These are phyloP conservation scores for Penicillium sp. DNA, from an alignment of 2,329 filamentous ascomycete species.

Conservation along the genomic window DNA sequence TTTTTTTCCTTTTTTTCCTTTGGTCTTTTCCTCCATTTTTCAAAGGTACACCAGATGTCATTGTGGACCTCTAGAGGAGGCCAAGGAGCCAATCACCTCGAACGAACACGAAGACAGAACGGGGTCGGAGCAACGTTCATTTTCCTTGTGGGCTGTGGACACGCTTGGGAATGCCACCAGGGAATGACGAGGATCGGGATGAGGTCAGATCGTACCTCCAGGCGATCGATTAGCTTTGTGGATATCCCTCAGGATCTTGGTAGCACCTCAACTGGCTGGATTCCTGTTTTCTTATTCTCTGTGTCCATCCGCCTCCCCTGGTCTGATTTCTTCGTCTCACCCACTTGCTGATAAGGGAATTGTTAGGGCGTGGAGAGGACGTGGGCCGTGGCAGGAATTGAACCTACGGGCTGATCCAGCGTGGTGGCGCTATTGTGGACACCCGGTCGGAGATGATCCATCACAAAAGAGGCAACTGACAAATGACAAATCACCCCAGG, in stretches of 20 bases:
- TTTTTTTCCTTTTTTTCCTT: neutral
- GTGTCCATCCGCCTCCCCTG: neutral
- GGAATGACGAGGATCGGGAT: neutral
- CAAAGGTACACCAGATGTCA: slow-evolving; percentile 13
- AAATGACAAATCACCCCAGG: neutral
- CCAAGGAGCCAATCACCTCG: slow-evolving; percentile 6
- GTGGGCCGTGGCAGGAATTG: neutral
- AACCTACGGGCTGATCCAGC: neutral
- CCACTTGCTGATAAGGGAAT: neutral
- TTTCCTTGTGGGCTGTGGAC: neutral
- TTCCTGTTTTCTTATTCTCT: neutral
- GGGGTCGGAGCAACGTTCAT: neutral
- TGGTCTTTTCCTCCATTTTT: neutral
- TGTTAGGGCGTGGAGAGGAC: neutral
- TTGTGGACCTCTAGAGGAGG: slow-evolving; percentile 7
- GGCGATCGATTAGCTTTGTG: neutral
- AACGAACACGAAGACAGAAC: neutral
- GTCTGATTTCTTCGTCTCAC: no score
- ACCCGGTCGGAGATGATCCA: slow-evolving; percentile 6
- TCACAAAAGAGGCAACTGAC: slow-evolving; percentile 9
- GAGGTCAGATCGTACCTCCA: slow-evolving; percentile 1
- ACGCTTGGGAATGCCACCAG: neutral
- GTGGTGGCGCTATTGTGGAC: neutral
- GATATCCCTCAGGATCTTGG: neutral
- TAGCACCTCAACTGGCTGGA: neutral